phyloP scores from a whole-genome alignment of 192 early-diverging fungal species.

The Dissophora ornata region DNA sequence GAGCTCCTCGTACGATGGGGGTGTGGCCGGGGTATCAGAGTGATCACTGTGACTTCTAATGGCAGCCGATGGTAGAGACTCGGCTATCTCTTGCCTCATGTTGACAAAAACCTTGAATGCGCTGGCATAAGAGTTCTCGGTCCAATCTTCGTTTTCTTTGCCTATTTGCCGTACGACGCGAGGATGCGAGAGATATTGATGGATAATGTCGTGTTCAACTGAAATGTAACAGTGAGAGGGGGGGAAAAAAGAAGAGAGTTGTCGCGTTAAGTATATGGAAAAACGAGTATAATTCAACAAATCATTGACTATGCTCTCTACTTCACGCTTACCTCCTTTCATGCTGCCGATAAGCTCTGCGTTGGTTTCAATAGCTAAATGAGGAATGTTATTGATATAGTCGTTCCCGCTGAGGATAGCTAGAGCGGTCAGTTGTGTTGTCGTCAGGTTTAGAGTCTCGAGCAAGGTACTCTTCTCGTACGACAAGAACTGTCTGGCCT shows the following conservation, averaged over 20 bases:
- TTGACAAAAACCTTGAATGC: slow-evolving; percentile 18
- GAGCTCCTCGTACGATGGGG: neutral
- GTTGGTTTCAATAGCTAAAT: slow-evolving; percentile 16
- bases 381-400: slow-evolving; percentile 18
- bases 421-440: slow-evolving; percentile 5
- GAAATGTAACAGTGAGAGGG: neutral
- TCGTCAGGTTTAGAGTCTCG: neutral
- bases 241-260: neutral
- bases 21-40: neutral
- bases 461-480: slow-evolving; percentile 6
- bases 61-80: neutral
- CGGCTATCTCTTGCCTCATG: slow-evolving; percentile 7
- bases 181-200: slow-evolving; percentile 3
- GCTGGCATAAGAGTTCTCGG: slow-evolving; percentile 4
- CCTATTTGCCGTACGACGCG: neutral
- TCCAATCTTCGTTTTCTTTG: slow-evolving; percentile 7
- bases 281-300: too few species aligned
- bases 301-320: too few species aligned
- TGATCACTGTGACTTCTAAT: neutral
- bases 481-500: neutral
- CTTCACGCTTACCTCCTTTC: slow-evolving; percentile 9
- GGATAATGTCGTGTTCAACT: neutral
- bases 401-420: slow-evolving; percentile 31
- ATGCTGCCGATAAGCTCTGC: slow-evolving; percentile 6
- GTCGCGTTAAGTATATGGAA: neutral